Percentiles rank a stretch among this genome's conserved stretches.
phyloP scores from a whole-genome alignment of 2,329 filamentous ascomycete species.

The Colletotrichum viniferum region DNA sequence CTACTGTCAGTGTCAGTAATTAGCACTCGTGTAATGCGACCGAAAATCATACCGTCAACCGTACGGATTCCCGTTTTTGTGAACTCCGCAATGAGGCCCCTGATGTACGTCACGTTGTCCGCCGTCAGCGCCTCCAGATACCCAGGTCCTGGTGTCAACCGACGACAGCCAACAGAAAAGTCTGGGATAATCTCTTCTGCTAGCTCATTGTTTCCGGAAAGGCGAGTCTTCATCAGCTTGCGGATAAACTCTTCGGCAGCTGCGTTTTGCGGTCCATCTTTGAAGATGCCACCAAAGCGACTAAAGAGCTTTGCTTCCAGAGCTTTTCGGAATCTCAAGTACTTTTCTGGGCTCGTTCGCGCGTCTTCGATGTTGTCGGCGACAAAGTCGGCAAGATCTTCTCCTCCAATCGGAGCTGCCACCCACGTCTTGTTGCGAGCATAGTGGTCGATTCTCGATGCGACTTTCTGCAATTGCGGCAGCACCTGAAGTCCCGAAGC shows the following conservation, averaged over 20 bases:
- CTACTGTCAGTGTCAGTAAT: fast-evolving
- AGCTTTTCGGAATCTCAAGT: background rate
- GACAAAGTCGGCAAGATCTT: background rate
- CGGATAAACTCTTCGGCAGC: background rate
- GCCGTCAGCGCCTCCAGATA: background rate
- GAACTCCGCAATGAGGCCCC: background rate
- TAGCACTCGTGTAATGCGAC: fast-evolving
- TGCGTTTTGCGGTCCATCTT: background rate
- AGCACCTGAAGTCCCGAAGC: background rate
- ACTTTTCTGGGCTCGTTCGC: background rate
- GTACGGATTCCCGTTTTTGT: background rate
- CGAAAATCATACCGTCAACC: background rate
- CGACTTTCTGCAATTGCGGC: background rate
- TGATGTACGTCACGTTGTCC: background rate
- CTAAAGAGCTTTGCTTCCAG: background rate
- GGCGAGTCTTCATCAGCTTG: background rate
- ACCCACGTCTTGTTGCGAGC: background rate
- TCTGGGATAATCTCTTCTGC: background rate
- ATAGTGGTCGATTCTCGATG: background rate
- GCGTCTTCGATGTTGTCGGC: background rate
- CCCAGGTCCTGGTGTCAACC: background rate
- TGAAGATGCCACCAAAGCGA: background rate
- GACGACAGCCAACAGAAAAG: background rate
- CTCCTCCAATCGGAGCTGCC: background rate
- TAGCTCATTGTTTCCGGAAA: background rate